Conservation (phyloP, 1,284 basidiomycete species). For the Rhizopogon parksii region DNA sequence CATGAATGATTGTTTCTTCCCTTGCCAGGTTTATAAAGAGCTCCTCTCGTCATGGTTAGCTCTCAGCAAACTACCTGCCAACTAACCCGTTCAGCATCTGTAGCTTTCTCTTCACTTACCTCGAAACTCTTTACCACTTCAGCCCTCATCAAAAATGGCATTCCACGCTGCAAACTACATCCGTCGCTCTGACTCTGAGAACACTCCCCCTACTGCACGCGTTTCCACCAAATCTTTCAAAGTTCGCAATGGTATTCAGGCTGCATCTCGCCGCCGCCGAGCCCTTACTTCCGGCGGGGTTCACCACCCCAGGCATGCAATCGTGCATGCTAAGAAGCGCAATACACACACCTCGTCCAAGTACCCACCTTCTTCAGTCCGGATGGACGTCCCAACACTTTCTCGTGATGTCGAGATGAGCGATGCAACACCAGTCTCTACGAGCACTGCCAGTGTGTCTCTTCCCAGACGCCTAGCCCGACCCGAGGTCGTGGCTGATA, state of each 20-base stretch:
- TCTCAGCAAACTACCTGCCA: slow-evolving; percentile 7
- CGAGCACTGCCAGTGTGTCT: slow-evolving; percentile 5
- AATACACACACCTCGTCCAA: slow-evolving; percentile 15
- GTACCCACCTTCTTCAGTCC: slow-evolving; percentile 6
- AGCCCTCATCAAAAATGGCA: slow-evolving; percentile 12
- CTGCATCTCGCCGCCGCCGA: slow-evolving; percentile 25
- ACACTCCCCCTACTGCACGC: slow-evolving; percentile 18
- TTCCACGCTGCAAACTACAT: slow-evolving; percentile 5
- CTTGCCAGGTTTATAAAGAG: slow-evolving; percentile 20
- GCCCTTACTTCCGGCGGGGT: slow-evolving; percentile 17
- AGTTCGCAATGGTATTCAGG: slow-evolving; percentile 25
- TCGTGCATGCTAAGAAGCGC: slow-evolving; percentile 23
- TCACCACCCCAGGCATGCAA: slow-evolving; percentile 18
- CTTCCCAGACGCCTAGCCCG: slow-evolving; percentile 22
- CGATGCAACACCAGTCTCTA: slow-evolving; percentile 9
- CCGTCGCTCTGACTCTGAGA: slow-evolving; percentile 17
- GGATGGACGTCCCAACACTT: slow-evolving; percentile 11
- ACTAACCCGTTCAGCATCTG: background rate
- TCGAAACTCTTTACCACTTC: background rate
- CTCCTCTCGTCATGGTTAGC: slow-evolving; percentile 11
- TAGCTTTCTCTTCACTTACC: background rate
- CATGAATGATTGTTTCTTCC: slow-evolving; percentile 6
- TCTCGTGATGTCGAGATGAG: slow-evolving; percentile 3
- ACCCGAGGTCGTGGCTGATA: slow-evolving; percentile 13
- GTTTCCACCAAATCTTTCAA: slow-evolving; percentile 10